Base-by-base conservation (phyloP, 371 early-diverging fungal species). In the Globomyces sp. region DNA sequence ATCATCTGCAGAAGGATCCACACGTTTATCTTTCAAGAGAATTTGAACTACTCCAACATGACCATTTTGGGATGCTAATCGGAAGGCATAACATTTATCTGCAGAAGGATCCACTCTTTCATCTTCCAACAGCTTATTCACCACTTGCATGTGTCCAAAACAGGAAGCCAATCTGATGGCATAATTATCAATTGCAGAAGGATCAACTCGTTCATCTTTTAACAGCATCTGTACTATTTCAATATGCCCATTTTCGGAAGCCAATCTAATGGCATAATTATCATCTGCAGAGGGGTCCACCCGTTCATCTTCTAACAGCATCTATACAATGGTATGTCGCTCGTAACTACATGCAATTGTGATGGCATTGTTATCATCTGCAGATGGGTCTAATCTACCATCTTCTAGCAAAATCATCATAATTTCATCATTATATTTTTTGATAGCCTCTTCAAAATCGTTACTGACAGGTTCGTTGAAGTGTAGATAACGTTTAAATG, bases 311-410 rank as follows among this genome's bases (percentile, higher is more conserved):
- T 58, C 1, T 9, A 64, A 4, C 39, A 49, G 11, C 6, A 47
- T 40, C 42, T 36, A 1, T 37, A 58, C 51, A 1, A 42, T 64
- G 42, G 36, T 46, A 5, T 55, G 37, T n/a, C 44, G 8, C 9
- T 43, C 48, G 36, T 44, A 58, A 9, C 40, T 51, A 10, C 46
- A 39, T 58, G 64, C 43, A 41, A 44, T 44, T 2, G 43, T 11
- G 36, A 39, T 60, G 63, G 40, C 41, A 2, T 40, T 4, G 43
- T 64, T 65, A 13, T 57, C 42, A 10, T 40, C n/a, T 6, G 50
- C 46, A 11, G 47, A 36, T 36, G 64, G 64, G 42, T 68, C 68
- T 24, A 68, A 55, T 8, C 53, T 13, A 24, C 5, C 36, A 46
- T 45, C 44, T 10, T 13, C 4, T 11, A 68, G 40, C 1, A 68